Evolutionary conservation across 225 moss, liverwort and hornwort species (phyloP).

Genomic region (Physcomitrellopsis africana): DNA sequence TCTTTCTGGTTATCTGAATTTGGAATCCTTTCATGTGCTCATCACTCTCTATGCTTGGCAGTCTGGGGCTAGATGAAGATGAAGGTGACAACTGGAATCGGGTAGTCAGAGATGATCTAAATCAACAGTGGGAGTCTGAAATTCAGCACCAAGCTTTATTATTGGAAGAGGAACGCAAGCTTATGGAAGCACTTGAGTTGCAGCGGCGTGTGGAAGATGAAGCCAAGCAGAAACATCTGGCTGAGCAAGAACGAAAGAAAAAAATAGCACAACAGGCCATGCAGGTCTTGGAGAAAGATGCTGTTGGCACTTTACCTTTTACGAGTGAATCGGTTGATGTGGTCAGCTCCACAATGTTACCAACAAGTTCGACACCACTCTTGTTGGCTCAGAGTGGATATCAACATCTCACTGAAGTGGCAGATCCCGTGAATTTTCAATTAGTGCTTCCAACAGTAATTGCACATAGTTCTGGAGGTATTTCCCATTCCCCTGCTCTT

Average conservation of each 20-base stretch:
- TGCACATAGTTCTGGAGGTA: slow-evolving; percentile 13
- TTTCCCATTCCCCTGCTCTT: slow-evolving; percentile 5
- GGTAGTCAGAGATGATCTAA: slow-evolving; percentile 30
- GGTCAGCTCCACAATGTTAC: slow-evolving; percentile 10
- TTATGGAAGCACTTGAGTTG: slow-evolving; percentile 46
- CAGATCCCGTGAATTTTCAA: slow-evolving; percentile 17
- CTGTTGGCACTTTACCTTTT: slow-evolving; percentile 3
- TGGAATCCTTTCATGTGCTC: neutral
- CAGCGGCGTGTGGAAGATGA: slow-evolving; percentile 51
- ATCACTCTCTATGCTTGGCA: slow-evolving; percentile 26
- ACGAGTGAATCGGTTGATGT: slow-evolving; percentile 20
- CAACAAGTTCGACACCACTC: slow-evolving; percentile 20
- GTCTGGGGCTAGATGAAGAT: slow-evolving; percentile 43
- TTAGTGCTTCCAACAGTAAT: slow-evolving; percentile 7
- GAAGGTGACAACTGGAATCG: slow-evolving; percentile 39
- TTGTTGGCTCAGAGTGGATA: slow-evolving; percentile 22
- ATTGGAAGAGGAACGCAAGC: slow-evolving; percentile 51
- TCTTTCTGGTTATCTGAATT: neutral
- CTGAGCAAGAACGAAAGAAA: slow-evolving; percentile 44
- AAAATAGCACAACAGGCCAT: slow-evolving; percentile 20
- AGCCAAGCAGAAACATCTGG: slow-evolving; percentile 46
- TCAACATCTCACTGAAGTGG: slow-evolving; percentile 13
- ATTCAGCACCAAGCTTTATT: slow-evolving; percentile 34
- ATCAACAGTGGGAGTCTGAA: slow-evolving; percentile 36
- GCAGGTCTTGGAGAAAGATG: slow-evolving; percentile 19